A percentile compares a stretch with the other conserved stretches of the same genome.
These are phyloP conservation scores for Dryas integrifolia DNA, from an alignment of 331 rosid species.

Conservation along the genomic window DNA sequence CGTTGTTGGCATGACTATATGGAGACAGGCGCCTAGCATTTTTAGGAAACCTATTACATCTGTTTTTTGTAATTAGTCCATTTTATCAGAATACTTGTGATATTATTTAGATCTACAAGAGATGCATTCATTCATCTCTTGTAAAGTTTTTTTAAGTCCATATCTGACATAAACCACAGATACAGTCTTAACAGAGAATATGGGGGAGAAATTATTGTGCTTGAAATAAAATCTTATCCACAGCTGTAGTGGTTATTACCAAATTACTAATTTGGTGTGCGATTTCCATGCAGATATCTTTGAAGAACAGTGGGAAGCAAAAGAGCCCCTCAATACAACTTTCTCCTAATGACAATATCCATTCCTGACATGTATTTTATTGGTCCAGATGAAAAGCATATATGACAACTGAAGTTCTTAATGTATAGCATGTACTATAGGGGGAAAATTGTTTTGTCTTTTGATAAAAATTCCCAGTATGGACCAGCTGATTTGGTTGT, in stretches of 20 bases:
- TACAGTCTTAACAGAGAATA: neutral
- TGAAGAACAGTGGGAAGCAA: conserved; percentile 57
- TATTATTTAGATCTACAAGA: no score
- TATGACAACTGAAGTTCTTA: conserved; percentile 13
- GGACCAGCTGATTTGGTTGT: neutral
- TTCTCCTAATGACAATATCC: conserved; percentile 26
- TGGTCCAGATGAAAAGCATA: conserved; percentile 6
- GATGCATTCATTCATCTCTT: neutral
- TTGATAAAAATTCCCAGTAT: neutral
- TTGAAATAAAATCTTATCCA: neutral
- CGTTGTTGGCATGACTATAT: neutral
- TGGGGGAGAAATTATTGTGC: neutral
- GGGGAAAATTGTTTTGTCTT: neutral
- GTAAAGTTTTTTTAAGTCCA: neutral
- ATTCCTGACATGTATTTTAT: conserved; percentile 13
- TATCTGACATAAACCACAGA: neutral
- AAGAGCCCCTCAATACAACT: conserved; percentile 30
- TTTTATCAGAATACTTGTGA: no score
- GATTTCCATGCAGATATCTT: conserved; percentile 54
- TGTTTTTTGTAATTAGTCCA: neutral
- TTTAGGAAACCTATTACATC: neutral
- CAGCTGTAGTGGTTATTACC: no score
- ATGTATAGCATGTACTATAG: conserved; percentile 9
- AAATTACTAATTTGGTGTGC: conserved; percentile 16
- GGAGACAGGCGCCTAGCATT: neutral